Base-by-base conservation (phyloP, 2,329 filamentous ascomycete genomes). In the Penicillium digitatum region DNA sequence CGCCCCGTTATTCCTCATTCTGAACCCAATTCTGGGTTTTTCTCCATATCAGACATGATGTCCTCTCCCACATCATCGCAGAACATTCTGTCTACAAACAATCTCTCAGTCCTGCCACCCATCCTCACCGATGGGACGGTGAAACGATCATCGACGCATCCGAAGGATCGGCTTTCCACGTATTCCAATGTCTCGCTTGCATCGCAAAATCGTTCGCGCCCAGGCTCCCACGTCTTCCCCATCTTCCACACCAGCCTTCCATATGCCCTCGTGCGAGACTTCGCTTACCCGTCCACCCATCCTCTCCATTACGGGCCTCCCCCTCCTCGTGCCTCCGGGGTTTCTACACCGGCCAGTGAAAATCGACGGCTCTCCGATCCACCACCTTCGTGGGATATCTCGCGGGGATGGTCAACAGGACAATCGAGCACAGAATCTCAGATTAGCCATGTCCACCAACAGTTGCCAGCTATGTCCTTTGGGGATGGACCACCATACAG, bases 291-390 rank as follows among this genome's bases (percentile, higher is more conserved):
- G 31, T 71, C 83, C 26, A 81, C 82, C 52, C 89, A 97, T 72
- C 91, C 90, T 40, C 81, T 96, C 73, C 94, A 97, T 78, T 96
- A 96, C 79, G 94, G 94, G 1, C 89, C 93, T n/a, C 87, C 90
- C 16, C 87, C 87, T 50, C 84, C 85, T n/a, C 80, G 60, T 43
- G 63, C 85, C 9, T 95, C 91, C 0, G 87, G 87, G 54, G 81
- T 88, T 63, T 92, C 88, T n/a, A 96, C 92, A 0, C 91, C 93
- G 10, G 86, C 83, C 16, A 94, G 89, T 73, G 90, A 94, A 73
- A 80, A 84, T 59, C 82, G 90, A 62, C 81, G 90, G 61, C 77
- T 95, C n/a, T 95, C 90, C 18, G 93, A 96, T 62, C 81, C 82
- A 55, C 83, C 87, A 0, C 81, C 82, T 2, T 81, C 82, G 6